Evolutionary conservation across 352 stramenopile species (phyloP), one percentile per base, ranked within the genome.

Genomic region (Pythium vanterpoolii): DNA sequence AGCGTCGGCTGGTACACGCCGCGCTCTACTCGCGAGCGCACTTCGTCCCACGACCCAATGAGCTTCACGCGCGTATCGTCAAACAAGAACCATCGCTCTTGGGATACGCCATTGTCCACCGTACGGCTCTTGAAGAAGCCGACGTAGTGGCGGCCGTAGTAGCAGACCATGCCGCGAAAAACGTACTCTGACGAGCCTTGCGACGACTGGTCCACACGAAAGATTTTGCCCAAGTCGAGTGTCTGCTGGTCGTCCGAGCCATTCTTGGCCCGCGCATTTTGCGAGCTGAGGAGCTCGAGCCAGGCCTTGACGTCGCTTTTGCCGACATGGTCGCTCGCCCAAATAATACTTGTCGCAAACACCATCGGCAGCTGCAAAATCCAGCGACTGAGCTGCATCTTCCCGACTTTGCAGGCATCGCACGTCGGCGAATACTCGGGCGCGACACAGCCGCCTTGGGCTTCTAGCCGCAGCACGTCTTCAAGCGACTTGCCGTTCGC

Each of bases 291-390:
- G 46, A 91, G 53, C 43, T 86, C 72, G 70, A 91, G 84, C 77
- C 77, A 89, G 51, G 71, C 69, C 51, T 79, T 79, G 31, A 94
- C 77, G 28, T 94, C 82, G 14, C 44, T 62, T 62, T 90, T 90
- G 50, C 76, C 69, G 11, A 88, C 79, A 18, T 78, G 67, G 30
- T 74, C 81, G 61, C 79, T 87, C 30, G 82, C 82, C 84, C 84
- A 94, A 46, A 91, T 90, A 36, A 94, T 80, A 43, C 84, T 92
- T 33, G 90, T 81, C 0, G 82, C 74, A 46, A 94, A 94, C 30
- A 94, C 85, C 77, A 94, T 94, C 1, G 85, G 85, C 10, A 94
- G 74, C 52, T 83, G 88, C 14, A 94, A 64, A 38, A 94, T 89
- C 85, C 85, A 94, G 13, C 80, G 66, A 21, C 71, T 83, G 39